Base-by-base conservation (phyloP, 2,329 filamentous ascomycete genomes). In the Raffaelea ambrosiae region DNA sequence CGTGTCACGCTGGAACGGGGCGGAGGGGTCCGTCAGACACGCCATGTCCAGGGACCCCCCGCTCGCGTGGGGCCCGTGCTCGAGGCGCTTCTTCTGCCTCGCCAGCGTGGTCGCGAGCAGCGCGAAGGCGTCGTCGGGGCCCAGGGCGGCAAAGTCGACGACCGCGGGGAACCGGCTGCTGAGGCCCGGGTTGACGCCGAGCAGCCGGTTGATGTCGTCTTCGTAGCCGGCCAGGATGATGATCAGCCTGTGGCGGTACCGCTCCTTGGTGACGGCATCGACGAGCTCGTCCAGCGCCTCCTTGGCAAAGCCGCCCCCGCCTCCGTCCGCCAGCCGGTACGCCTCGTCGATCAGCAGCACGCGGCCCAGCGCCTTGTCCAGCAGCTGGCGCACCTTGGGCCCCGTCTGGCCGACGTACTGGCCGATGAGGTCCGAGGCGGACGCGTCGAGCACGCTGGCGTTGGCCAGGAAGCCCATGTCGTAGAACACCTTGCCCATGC, bases 401-500 rank as follows among this genome's bases (percentile, higher is more conserved):
- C 80, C 82, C 0, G 83, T 88, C 0, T 87, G 82, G 0, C 85
- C 85, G 0, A 86, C 53, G 18, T 79, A 89, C 51, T 84, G 68
- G 0, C 79, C 85, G 1, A 90, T 70, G 0, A 90, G 59, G 31
- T 89, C 83, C 0, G 79, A 78, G 0, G 82, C 81, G 0, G 85
- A 88, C 41, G 72, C 77, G 47, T 88, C 81, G 0, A 81, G 26
- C 2, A 51, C 50, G 10, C 14, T 21, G 5, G 49, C 66, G 68
- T 53, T 78, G 72, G 1, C 64, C 0, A 90, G 64, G 31, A 89
- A 76, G 0, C 84, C 84, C 71, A 88, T 77, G 54, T 89, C 80
- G 57, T 86, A 89, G 57, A 79, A 90, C 0, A 90, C 69, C 52
- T 86, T 76, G 3, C 85, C 85, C 73, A 90, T 86, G 51, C 82